Percentiles rank a stretch among this genome's conserved stretches.
Evolutionary conservation across 257 asterid species (phyloP).

Genomic region (Hygrophila difformis): DNA sequence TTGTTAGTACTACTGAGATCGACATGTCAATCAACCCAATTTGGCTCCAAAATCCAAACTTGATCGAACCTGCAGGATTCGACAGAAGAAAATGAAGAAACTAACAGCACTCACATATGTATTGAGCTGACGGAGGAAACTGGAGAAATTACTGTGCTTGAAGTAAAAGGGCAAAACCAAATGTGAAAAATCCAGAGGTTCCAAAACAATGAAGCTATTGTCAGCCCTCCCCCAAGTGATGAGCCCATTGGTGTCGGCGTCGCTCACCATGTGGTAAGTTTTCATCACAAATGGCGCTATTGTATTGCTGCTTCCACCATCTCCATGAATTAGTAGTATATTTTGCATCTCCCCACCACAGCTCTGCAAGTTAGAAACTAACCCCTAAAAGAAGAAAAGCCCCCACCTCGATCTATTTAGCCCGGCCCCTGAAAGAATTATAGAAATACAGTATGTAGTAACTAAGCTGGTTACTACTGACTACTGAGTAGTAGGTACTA

Average conservation of each 20-base stretch:
- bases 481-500: too few relatives aligned
- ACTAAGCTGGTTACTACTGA: too few relatives aligned
- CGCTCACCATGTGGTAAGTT: constrained; percentile 64
- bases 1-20: too few relatives aligned
- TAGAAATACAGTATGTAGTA: too few relatives aligned
- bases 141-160: constrained; percentile 67
- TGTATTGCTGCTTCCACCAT: constrained; percentile 23
- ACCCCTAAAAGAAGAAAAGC: too few relatives aligned
- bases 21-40: too few relatives aligned
- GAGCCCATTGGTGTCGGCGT: constrained; percentile 28
- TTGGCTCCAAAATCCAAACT: neutral
- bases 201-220: constrained; percentile 43
- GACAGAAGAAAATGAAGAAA: neutral
- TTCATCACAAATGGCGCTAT: constrained; percentile 55
- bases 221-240: constrained; percentile 41
- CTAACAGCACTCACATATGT: constrained; percentile 41
- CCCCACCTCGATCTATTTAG: too few relatives aligned
- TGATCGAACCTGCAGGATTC: neutral
- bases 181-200: constrained; percentile 47
- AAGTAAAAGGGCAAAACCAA: constrained; percentile 43
- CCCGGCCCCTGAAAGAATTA: too few relatives aligned
- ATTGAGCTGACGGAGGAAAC: constrained; percentile 72
- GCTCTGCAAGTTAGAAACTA: too few relatives aligned
- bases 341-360: too few relatives aligned
- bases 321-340: too few relatives aligned